Evolutionary conservation across 192 early-diverging fungal species (phyloP), one percentile per base, ranked within the genome.

Genomic region (Entophlyctis luteolus): DNA sequence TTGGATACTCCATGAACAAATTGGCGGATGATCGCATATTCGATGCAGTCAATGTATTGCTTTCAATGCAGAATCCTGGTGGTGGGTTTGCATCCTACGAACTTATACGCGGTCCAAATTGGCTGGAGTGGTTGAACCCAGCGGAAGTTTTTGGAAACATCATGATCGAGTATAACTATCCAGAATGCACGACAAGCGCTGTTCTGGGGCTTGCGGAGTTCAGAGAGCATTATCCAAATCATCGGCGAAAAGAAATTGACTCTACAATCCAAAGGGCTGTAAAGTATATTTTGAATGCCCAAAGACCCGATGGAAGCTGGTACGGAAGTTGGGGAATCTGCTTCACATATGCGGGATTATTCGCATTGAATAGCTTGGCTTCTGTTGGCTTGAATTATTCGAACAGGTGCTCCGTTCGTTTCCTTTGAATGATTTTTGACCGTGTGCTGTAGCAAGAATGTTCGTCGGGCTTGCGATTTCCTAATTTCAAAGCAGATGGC

Each of bases 291-390:
- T 55, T 87, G 4, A 75, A 77, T 27, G 73, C 73, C 16, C 96
- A 98, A 77, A 67, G 83, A 20, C 58, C 62, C 22, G 92, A 97
- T 72, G 96, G 96, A 18, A 85, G 87, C 53, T 98, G 93, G 93
- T 95, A 89, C 73, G 96, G 96, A 3, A 84, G 86, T 32, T 98
- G 96, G 96, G 96, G 88, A 48, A 91, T 98, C 67, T 98, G 96
- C 74, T 98, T 94, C 65, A 97, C 94, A 14, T 98, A 98, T 70
- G 94, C 92, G 33, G 86, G 87, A 16, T 88, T 93, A 87, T 98
- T 98, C 87, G 90, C 90, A 1, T 62, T 95, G 27, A 88, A 95
- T 72, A 86, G 84, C 59, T 73, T 98, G 68, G 86, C 87, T 6
- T 89, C 87, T 55, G 85, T 90, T 22, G 95, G 92, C 5, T 87